Conservation (phyloP, 2,329 filamentous ascomycete species). For the Akanthomyces dipterigenus region DNA sequence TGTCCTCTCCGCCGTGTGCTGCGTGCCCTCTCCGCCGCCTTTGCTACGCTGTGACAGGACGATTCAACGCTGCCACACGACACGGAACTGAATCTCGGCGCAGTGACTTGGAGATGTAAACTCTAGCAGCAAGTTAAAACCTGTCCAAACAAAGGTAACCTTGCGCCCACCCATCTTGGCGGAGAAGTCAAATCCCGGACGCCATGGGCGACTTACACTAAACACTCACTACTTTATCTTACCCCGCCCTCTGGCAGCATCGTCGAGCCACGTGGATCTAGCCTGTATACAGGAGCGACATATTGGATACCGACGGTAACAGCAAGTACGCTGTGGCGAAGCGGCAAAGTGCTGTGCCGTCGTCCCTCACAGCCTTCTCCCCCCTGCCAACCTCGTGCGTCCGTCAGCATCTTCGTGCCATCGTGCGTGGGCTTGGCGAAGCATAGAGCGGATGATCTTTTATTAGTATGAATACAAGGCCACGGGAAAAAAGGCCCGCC, state of each 20-base stretch:
- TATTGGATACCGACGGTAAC: not conserved
- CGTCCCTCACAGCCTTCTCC: too few relatives aligned
- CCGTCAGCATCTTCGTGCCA: too few relatives aligned
- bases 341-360: not conserved
- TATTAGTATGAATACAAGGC: not conserved
- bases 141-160: not conserved
- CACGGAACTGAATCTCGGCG: not conserved
- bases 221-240: not conserved
- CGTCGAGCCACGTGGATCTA: not conserved
- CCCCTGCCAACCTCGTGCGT: too few relatives aligned
- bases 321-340: not conserved
- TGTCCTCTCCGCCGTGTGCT: too few relatives aligned
- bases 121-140: not conserved
- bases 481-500: not conserved
- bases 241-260: not conserved
- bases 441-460: not conserved
- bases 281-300: not conserved
- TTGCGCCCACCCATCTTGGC: too few relatives aligned
- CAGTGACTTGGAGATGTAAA: too few relatives aligned
- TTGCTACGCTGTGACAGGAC: not conserved
- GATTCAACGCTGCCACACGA: not conserved
- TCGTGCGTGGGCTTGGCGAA: too few relatives aligned
- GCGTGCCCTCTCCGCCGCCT: not conserved
- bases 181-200: too few relatives aligned
- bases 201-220: not conserved